Base-by-base conservation (phyloP, 139 green algal species). In the Haematococcus sp. region DNA sequence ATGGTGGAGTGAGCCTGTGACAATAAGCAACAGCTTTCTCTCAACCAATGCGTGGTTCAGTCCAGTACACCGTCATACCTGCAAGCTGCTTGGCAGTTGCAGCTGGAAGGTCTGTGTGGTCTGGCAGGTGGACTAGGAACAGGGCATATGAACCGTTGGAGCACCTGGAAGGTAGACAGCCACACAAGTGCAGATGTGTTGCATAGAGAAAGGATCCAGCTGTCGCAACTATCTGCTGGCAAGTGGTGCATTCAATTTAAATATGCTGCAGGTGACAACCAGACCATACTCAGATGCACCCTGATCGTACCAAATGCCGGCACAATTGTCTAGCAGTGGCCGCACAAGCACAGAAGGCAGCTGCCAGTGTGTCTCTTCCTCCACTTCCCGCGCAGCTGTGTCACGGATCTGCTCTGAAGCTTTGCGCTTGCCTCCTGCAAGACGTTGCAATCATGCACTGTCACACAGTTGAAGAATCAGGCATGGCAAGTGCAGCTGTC, bases 281-380 rank as follows among this genome's bases (percentile, higher is more conserved):
- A 61, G 52, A 27, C 9, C 52, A 61, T 20, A 11, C 23, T 25
- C 52, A 61, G 11, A 20, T 28, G 52, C 19, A 5, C 11, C 11
- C 20, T 61, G 52, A 4, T 11, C 58, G 19, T 31, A 68, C 61
- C 17, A 27, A 15, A 22, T 28, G 31, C 2, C 33, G 3, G 52
- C 3, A 35, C 22, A 35, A 35, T 51, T 35, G 4, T 30, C 17
- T 9, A 68, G 61, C 61, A 51, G 27, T 4, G 61, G 61, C 31
- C 33, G 17, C 3, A 68, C 61, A 3, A 13, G 31, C 17, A 16
- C 32, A 2, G 32, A 17, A 25, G 31, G 16, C 31, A 70, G 63
- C 63, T 70, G 63, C 63, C 63, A 70, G 22, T 70, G 63, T 25
- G 63, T 70, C 35, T 70, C 63, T 25, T 70, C 63, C 35, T 70